Base-by-base conservation (phyloP, 176 grass and related monocot species). In the Oryza brachyantha region DNA sequence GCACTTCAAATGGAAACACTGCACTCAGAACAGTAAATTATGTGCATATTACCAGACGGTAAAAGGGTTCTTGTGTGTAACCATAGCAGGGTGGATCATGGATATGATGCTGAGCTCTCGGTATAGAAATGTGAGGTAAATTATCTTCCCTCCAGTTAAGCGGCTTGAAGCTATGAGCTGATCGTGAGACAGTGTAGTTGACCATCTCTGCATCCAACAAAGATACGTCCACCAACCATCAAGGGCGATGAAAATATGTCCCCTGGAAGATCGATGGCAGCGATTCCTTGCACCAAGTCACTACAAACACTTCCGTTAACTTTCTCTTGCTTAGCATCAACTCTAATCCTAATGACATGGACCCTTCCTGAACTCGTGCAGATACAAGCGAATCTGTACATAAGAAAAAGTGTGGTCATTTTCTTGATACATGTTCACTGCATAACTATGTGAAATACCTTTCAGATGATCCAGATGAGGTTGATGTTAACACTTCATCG, bases 181-280 rank as follows among this genome's bases (percentile, higher is more conserved):
- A 97, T 35, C 3, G 81, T 52, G 35, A 97, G 73, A 80, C 91
- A 97, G 59, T 92, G 87, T 60, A 94, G 61, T 8, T 83, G 77
- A 79, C 94, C 85, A 75, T 97, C 95, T 88, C 92, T 90, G 76
- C 91, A 94, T 13, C 95, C 95, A 37, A 92, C 72, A 86, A 94
- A 97, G 61, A 97, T 92, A 75, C 89, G 92, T 7, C 95, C 91
- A 26, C 87, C 82, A 21, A 97, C 62, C 89, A 97, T 97, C 38
- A 97, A 82, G 29, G 95, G 92, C 1, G 95, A 97, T 13, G 95
- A 97, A 75, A 97, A 97, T 65, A 97, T 83, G 31, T 92, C 89
- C 26, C 84, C 89, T 54, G 82, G 79, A 46, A 97, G 91, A 75
- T 90, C 64, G 61, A 80, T 84, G 36, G 77, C 75, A 7, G 85